phyloP scores from a whole-genome alignment of 1,284 basidiomycete species.

The Cryptococcus amylolentus region DNA sequence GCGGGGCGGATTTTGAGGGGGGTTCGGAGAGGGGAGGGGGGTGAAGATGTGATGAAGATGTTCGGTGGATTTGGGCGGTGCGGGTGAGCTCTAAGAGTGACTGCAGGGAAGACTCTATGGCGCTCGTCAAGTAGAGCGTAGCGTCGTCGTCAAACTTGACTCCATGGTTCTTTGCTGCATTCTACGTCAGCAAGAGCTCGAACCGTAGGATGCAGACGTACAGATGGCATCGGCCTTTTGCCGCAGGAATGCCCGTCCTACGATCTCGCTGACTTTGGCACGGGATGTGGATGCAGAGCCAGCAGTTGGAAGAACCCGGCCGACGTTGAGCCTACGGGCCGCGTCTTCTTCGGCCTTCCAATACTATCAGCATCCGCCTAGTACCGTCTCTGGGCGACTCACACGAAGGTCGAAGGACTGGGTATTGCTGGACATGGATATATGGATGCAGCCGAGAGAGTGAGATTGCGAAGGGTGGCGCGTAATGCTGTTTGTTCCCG shows the following conservation, averaged over 20 bases:
- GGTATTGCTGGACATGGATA: not conserved
- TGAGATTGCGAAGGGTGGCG: too few relatives aligned
- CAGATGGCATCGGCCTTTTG: conserved; percentile 21
- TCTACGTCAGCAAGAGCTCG: not conserved
- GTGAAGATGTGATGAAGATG: conserved; percentile 35
- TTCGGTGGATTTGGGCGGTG: conserved; percentile 41
- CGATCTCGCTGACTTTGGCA: conserved; percentile 35
- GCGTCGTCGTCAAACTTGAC: conserved; percentile 39
- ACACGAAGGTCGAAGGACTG: conserved; percentile 27
- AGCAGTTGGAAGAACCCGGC: conserved; percentile 4
- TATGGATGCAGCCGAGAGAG: not conserved
- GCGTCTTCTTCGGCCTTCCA: conserved; percentile 44
- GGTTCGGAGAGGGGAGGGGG: conserved; percentile 20
- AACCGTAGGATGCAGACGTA: conserved; percentile 6
- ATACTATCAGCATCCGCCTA: too few relatives aligned
- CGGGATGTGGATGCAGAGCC: conserved; percentile 20
- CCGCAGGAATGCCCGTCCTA: conserved; percentile 27
- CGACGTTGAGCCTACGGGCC: conserved; percentile 28
- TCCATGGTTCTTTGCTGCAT: conserved; percentile 27
- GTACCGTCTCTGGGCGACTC: not conserved
- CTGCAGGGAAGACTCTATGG: conserved; percentile 40
- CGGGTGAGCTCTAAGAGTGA: conserved; percentile 30
- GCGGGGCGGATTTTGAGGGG: not conserved
- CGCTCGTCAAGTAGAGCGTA: conserved; percentile 37
- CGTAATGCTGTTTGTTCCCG: not conserved